These are phyloP conservation scores for Colletotrichum orchidophilum DNA, from an alignment of 2,329 filamentous ascomycete species.

Conservation along the genomic window DNA sequence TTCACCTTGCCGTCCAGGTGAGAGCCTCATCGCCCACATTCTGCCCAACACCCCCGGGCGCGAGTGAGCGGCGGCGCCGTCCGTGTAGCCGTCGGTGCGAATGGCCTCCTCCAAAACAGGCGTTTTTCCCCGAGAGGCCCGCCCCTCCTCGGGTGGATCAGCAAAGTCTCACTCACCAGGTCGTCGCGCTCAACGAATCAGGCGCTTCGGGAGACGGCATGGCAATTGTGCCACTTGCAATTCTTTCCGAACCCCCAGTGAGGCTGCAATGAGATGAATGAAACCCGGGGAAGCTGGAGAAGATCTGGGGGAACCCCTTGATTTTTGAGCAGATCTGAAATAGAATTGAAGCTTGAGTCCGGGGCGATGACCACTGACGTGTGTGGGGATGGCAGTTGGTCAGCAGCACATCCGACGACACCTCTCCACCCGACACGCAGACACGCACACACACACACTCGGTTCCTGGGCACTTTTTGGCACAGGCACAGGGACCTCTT, in stretches of 20 bases:
- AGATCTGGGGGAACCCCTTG: conserved; percentile 34
- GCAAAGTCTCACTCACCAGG: conserved; percentile 33
- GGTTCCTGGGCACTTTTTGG: too few relatives aligned
- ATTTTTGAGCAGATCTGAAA: conserved; percentile 32
- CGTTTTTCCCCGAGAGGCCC: conserved; percentile 28
- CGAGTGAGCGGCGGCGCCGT: conserved; percentile 23
- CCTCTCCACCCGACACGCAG: conserved; percentile 1
- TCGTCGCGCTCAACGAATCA: conserved; percentile 36
- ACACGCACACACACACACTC: background rate
- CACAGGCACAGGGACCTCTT: background rate
- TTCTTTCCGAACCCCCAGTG: conserved; percentile 31
- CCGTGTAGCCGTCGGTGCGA: conserved; percentile 1
- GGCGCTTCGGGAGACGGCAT: conserved; percentile 34
- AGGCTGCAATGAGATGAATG: conserved; percentile 23
- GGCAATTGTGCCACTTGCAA: conserved; percentile 22
- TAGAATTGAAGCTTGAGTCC: conserved; percentile 22
- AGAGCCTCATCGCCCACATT: background rate
- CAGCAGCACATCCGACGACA: conserved; percentile 26
- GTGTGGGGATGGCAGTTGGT: conserved; percentile 25
- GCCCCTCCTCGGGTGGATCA: conserved; percentile 21
- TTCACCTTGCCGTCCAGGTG: background rate
- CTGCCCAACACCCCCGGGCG: conserved; percentile 1
- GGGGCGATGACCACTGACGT: conserved; percentile 20
- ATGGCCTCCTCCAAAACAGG: conserved; percentile 29
- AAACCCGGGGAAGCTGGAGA: conserved; percentile 34